Conservation (phyloP, 768 basidiomycete genomes). For the Lepiota venenata region DNA sequence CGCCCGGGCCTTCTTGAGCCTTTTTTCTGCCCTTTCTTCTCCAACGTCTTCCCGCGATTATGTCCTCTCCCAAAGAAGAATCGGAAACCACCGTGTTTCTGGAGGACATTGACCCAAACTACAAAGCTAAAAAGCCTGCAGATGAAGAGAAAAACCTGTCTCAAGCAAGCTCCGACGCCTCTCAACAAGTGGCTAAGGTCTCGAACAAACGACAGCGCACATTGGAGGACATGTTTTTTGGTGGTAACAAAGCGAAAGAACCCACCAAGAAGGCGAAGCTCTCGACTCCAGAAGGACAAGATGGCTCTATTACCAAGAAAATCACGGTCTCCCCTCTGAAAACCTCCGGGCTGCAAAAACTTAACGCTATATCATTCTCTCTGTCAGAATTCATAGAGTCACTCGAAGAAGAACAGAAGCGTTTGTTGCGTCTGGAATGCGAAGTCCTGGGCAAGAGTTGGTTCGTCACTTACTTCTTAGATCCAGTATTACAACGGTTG, state of each 20-base stretch:
- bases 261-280: slow-evolving; percentile 49
- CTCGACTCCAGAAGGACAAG: slow-evolving; percentile 15
- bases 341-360: slow-evolving; percentile 23
- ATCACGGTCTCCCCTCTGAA: slow-evolving; percentile 3
- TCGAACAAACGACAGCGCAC: slow-evolving; percentile 56
- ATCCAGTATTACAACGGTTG: neutral
- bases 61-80: slow-evolving; percentile 8
- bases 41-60: slow-evolving; percentile 6
- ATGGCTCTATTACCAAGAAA: slow-evolving; percentile 1
- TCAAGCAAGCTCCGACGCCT: slow-evolving; percentile 1
- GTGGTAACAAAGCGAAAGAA: slow-evolving; percentile 24
- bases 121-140: neutral
- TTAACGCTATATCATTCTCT: slow-evolving; percentile 74
- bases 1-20: neutral
- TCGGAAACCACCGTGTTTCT: slow-evolving; percentile 33
- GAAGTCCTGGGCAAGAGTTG: slow-evolving; percentile 74
- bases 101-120: slow-evolving; percentile 37
- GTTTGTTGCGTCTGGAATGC: slow-evolving; percentile 63
- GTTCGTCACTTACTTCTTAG: slow-evolving; percentile 31
- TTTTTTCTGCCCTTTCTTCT: neutral
- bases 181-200: slow-evolving; percentile 6
- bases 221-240: slow-evolving; percentile 59
- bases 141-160: neutral
- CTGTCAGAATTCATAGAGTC: slow-evolving; percentile 47
- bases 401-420: slow-evolving; percentile 53